These are phyloP conservation scores for Conringia planisiliqua DNA, from an alignment of 345 rosid genomes.

Conservation along the genomic window DNA sequence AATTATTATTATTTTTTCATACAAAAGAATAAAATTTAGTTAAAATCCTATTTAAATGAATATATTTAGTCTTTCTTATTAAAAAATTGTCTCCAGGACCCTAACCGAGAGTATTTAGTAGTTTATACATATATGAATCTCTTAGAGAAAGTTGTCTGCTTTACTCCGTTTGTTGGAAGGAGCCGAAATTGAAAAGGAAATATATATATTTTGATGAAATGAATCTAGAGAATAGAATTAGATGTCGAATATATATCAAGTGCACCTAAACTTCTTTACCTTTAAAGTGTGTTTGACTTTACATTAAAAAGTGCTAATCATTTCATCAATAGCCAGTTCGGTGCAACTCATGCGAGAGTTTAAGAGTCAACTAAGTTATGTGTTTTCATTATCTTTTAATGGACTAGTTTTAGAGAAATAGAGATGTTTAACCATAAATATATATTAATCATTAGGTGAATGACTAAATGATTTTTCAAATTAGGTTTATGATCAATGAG, in stretches of 20 bases:
- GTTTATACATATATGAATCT: neutral
- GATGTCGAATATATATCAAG: neutral
- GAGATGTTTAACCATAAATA: neutral
- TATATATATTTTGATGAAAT: neutral
- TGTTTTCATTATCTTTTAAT: neutral
- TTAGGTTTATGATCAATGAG: neutral
- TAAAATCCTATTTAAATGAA: too few species aligned
- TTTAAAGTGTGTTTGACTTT: neutral
- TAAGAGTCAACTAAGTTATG: neutral
- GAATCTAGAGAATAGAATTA: neutral
- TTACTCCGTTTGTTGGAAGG: neutral
- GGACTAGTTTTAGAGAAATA: neutral
- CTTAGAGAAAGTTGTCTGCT: neutral
- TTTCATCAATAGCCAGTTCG: neutral
- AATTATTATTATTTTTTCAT: neutral
- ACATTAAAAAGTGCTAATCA: neutral
- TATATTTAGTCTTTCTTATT: neutral
- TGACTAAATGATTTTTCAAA: neutral
- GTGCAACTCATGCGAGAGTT: neutral
- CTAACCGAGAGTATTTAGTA: neutral
- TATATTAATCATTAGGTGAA: neutral
- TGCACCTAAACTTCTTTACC: neutral
- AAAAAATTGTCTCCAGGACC: neutral
- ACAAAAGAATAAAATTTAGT: too few species aligned
- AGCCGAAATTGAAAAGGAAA: neutral